Conservation (phyloP, 768 basidiomycete genomes). For the Auriscalpium vulgare region DNA sequence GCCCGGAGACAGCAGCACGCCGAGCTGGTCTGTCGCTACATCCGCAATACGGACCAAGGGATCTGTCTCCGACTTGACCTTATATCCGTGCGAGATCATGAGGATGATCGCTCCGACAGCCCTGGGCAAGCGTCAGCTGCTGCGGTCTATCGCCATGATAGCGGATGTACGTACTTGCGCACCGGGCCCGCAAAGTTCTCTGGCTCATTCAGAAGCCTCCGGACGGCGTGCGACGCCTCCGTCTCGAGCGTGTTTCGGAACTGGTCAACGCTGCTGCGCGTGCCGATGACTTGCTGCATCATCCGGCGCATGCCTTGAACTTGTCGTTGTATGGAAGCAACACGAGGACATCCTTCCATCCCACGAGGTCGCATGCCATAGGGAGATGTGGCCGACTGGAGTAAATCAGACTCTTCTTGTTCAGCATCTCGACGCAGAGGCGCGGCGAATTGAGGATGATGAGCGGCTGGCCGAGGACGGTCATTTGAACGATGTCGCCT, state of each 20-base stretch:
- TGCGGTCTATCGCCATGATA: too few species aligned
- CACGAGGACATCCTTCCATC: slow-evolving; percentile 14
- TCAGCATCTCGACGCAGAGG: slow-evolving; percentile 15
- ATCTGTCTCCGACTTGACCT: slow-evolving; percentile 8
- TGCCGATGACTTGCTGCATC: slow-evolving; percentile 15
- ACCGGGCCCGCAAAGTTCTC: slow-evolving; percentile 11
- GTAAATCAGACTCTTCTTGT: slow-evolving; percentile 21
- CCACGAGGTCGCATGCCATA: slow-evolving; percentile 16
- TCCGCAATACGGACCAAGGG: slow-evolving; percentile 18
- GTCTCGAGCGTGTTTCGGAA: slow-evolving; percentile 12
- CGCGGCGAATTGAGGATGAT: slow-evolving; percentile 18
- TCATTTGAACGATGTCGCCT: slow-evolving; percentile 19
- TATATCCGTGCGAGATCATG: slow-evolving; percentile 16
- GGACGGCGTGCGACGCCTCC: slow-evolving; percentile 10
- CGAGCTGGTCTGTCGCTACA: slow-evolving; percentile 14
- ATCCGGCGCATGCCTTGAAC: slow-evolving; percentile 15
- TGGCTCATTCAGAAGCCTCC: slow-evolving; percentile 12
- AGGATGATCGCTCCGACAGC: slow-evolving; percentile 14
- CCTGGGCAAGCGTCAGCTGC: background rate
- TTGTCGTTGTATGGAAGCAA: slow-evolving; percentile 15
- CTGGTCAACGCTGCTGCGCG: slow-evolving; percentile 8
- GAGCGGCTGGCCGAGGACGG: slow-evolving; percentile 16
- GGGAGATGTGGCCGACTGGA: slow-evolving; percentile 16
- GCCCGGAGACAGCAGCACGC: slow-evolving; percentile 7
- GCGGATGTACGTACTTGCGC: slow-evolving; percentile 11